These are phyloP conservation scores for Chloridella minuta DNA, from an alignment of 352 stramenopile genomes.

Conservation along the genomic window DNA sequence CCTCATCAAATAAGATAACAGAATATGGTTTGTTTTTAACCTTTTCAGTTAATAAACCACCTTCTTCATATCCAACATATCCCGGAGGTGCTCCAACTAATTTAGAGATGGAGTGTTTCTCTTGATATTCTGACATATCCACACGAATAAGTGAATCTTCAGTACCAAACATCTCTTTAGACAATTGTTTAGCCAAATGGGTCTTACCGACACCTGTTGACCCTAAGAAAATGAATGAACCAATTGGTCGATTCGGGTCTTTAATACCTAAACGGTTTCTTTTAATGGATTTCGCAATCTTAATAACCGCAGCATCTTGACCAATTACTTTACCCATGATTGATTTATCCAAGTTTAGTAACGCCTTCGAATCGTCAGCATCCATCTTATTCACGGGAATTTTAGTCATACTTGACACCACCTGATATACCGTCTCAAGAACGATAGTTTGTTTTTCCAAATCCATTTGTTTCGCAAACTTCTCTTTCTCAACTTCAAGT, in stretches of 20 bases:
- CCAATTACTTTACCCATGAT: constrained; percentile 53
- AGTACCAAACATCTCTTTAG: constrained; percentile 62
- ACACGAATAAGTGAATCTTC: constrained; percentile 69
- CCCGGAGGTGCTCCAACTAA: constrained; percentile 66
- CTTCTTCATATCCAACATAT: constrained; percentile 68
- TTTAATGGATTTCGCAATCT: constrained; percentile 53
- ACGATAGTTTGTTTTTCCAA: too few species aligned
- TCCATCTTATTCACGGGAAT: constrained; percentile 65
- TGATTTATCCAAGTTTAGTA: constrained; percentile 60
- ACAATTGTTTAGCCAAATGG: constrained; percentile 60
- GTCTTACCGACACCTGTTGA: constrained; percentile 76
- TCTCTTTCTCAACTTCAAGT: too few species aligned
- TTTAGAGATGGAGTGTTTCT: constrained; percentile 56
- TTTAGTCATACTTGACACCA: constrained; percentile 45
- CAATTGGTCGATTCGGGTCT: constrained; percentile 59
- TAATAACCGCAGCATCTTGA: constrained; percentile 47
- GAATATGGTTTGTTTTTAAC: constrained; percentile 63
- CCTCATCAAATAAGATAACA: constrained; percentile 77
- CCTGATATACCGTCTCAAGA: constrained; percentile 15
- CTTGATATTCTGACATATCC: constrained; percentile 92
- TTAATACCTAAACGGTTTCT: constrained; percentile 60
- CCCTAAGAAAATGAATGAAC: constrained; percentile 67
- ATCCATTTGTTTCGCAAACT: too few species aligned
- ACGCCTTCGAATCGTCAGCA: constrained; percentile 59
- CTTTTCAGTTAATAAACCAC: constrained; percentile 72